These are phyloP conservation scores for Leptoxyphium fumago DNA, from an alignment of 2,329 filamentous ascomycete species.

Conservation along the genomic window DNA sequence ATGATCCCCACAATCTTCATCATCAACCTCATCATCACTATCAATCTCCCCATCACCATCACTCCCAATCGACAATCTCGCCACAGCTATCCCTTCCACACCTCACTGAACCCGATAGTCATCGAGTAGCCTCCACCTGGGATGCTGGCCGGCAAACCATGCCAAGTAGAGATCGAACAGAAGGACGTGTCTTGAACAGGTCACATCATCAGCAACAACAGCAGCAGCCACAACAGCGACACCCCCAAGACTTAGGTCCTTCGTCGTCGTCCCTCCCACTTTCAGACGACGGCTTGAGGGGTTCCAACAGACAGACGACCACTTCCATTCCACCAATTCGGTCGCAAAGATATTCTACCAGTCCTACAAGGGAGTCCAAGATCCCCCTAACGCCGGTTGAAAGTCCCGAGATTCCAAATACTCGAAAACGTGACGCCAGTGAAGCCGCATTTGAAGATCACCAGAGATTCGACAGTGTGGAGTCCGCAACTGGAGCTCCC, in stretches of 20 bases:
- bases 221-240: background rate
- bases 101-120: background rate
- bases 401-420: conserved; percentile 18
- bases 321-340: conserved; percentile 15
- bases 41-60: background rate
- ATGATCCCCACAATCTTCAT: background rate
- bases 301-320: conserved; percentile 13
- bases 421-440: conserved; percentile 19
- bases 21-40: background rate
- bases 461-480: conserved; percentile 9
- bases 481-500: conserved; percentile 8
- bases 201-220: conserved; percentile 17
- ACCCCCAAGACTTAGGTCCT: no score
- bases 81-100: background rate
- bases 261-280: background rate
- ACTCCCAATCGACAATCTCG: background rate
- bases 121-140: conserved; percentile 21
- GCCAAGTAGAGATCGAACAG: conserved; percentile 15
- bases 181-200: conserved; percentile 17
- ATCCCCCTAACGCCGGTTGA: conserved; percentile 23
- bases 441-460: conserved; percentile 19
- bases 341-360: conserved; percentile 16
- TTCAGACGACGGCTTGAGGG: background rate
- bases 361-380: conserved; percentile 14
- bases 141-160: conserved; percentile 24